These are phyloP conservation scores for Phascolomyces articulosus DNA, from an alignment of 371 early-diverging fungal species.

Conservation along the genomic window DNA sequence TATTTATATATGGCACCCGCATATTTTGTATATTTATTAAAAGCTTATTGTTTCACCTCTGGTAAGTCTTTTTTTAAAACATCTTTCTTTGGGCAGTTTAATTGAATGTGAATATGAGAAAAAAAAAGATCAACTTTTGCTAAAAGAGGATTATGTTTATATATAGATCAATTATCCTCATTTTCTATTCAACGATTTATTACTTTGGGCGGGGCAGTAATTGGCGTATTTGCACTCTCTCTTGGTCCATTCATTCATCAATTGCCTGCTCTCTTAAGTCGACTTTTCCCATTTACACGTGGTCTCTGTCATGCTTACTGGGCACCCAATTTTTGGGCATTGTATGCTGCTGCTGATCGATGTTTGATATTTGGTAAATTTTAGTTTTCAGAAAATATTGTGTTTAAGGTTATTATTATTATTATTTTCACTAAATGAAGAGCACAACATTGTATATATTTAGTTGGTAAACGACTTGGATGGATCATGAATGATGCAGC, in stretches of 20 bases:
- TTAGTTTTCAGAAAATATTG: neutral
- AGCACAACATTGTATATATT: neutral
- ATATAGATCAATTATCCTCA: neutral
- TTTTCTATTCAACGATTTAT: slow-evolving; percentile 53
- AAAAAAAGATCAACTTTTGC: no score
- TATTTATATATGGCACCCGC: slow-evolving; percentile 95
- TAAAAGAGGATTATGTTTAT: neutral
- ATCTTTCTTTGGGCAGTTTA: no score
- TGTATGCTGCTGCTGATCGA: slow-evolving; percentile 88
- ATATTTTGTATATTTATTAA: slow-evolving; percentile 89
- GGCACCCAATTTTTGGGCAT: slow-evolving; percentile 98
- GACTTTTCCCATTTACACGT: slow-evolving; percentile 96
- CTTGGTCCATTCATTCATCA: slow-evolving; percentile 86
- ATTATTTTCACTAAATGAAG: neutral
- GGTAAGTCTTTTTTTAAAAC: no score
- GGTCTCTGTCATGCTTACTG: slow-evolving; percentile 96
- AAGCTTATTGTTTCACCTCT: slow-evolving; percentile 76
- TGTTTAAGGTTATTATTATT: no score
- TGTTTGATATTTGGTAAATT: slow-evolving; percentile 55
- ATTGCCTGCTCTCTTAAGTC: slow-evolving; percentile 74
- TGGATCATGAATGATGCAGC: slow-evolving; percentile 51
- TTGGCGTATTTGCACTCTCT: slow-evolving; percentile 74
- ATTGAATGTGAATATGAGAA: no score
- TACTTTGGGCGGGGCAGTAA: slow-evolving; percentile 67
- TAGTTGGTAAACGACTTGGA: slow-evolving; percentile 44